Evolutionary conservation across 345 rosid genomes (phyloP).

Genomic region (Gossypium ekmanianum): DNA sequence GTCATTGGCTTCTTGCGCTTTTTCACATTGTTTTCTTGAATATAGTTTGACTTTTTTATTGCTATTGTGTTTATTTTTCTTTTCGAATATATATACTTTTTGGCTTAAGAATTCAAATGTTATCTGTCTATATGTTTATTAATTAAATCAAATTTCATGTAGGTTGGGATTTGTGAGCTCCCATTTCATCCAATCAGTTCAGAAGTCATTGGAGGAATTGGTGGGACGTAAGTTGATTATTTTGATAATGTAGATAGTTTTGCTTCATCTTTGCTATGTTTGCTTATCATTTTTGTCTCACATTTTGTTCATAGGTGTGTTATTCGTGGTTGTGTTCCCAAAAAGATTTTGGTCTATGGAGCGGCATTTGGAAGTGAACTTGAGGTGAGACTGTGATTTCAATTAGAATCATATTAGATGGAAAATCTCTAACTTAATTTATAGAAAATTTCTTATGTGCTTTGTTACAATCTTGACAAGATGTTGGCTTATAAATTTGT

Average conservation of each 20-base stretch:
- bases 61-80: background rate
- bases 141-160: background rate
- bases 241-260: background rate
- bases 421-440: background rate
- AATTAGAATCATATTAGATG: background rate
- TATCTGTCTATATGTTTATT: background rate
- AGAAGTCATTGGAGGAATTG: constrained; percentile 89
- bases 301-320: constrained; percentile 55
- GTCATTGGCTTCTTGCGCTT: background rate
- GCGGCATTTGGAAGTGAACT: constrained; percentile 86
- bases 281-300: constrained; percentile 3
- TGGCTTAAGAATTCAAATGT: background rate
- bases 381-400: constrained; percentile 50
- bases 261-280: background rate
- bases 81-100: background rate
- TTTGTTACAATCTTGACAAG: background rate
- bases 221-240: constrained; percentile 87
- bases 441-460: background rate
- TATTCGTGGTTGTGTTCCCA: constrained; percentile 98
- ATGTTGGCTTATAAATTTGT: background rate
- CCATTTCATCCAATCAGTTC: constrained; percentile 97
- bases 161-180: constrained; percentile 98
- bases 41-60: background rate
- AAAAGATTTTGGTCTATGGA: constrained; percentile 94
- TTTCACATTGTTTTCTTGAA: background rate